These are phyloP conservation scores for Akanthomyces lecanii DNA, from an alignment of 2,329 filamentous ascomycete genomes.

Conservation along the genomic window DNA sequence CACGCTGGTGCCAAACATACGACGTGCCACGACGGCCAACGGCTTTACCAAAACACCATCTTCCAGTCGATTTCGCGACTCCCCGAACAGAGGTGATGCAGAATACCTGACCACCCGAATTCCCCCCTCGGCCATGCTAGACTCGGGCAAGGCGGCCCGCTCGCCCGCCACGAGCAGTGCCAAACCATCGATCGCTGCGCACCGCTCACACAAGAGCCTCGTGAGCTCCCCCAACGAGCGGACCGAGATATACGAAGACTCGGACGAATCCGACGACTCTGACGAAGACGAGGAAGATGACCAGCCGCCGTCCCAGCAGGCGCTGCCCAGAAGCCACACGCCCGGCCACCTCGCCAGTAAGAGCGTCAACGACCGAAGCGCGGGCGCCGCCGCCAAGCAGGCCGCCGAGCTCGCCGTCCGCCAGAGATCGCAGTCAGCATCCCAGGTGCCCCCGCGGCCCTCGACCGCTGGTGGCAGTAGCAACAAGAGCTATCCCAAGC, in stretches of 20 bases:
- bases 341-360: slow-evolving; percentile 58
- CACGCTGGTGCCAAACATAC: not conserved
- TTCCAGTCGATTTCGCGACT: not conserved
- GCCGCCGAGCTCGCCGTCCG: slow-evolving; percentile 50
- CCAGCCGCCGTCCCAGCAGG: slow-evolving; percentile 24
- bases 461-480: slow-evolving; percentile 26
- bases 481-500: slow-evolving; percentile 16
- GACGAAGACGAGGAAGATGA: slow-evolving; percentile 32
- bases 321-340: slow-evolving; percentile 54
- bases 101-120: not conserved
- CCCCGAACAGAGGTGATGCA: slow-evolving; percentile 1
- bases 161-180: slow-evolving; percentile 8
- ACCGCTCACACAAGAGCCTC: slow-evolving; percentile 12
- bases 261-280: slow-evolving; percentile 33
- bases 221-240: slow-evolving; percentile 17
- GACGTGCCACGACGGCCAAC: not conserved
- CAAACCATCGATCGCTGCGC: not conserved
- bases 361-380: slow-evolving; percentile 46
- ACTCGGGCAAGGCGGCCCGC: slow-evolving; percentile 12
- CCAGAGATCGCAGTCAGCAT: slow-evolving; percentile 50
- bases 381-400: slow-evolving; percentile 30
- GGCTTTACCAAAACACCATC: not conserved
- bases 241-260: slow-evolving; percentile 33
- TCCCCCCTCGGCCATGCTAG: slow-evolving; percentile 5
- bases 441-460: slow-evolving; percentile 30